Evolutionary conservation across 2,329 filamentous ascomycete genomes (phyloP).

Genomic region (Pleoardoris graminearum): DNA sequence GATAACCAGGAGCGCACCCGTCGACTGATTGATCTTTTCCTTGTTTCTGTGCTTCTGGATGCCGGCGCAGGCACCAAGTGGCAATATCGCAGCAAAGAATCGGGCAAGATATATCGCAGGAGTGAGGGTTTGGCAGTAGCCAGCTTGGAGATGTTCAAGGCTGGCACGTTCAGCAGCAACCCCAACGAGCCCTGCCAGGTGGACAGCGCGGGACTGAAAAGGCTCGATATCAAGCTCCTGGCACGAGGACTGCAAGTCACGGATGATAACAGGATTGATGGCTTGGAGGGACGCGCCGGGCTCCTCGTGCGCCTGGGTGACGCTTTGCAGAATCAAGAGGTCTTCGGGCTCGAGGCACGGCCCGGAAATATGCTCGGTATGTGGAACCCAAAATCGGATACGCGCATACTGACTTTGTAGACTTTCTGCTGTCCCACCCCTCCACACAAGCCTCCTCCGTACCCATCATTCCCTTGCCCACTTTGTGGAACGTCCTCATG

Average conservation of each 20-base stretch:
- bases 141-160: conserved; percentile 89
- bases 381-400: conserved; percentile 14
- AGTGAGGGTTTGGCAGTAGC: conserved; percentile 86
- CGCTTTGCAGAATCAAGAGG: conserved; percentile 77
- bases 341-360: conserved; percentile 80
- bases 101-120: conserved; percentile 77
- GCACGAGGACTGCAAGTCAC: conserved; percentile 83
- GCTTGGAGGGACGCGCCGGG: conserved; percentile 80
- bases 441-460: conserved; percentile 86
- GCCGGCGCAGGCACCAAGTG: conserved; percentile 88
- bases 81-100: conserved; percentile 91
- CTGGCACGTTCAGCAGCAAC: conserved; percentile 84
- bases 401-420: conserved; percentile 51
- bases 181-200: conserved; percentile 82
- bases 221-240: conserved; percentile 72
- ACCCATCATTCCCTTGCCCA: conserved; percentile 82
- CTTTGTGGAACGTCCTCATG: conserved; percentile 89
- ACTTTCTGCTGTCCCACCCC: conserved; percentile 90
- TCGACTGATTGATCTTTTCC: conserved; percentile 75
- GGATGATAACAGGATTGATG: conserved; percentile 78
- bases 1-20: conserved; percentile 75
- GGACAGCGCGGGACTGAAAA: conserved; percentile 77
- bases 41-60: conserved; percentile 80
- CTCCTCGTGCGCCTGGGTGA: conserved; percentile 75
- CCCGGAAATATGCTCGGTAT: conserved; percentile 93